Base-by-base conservation (phyloP, 345 rosid species). In the Salix brachista region DNA sequence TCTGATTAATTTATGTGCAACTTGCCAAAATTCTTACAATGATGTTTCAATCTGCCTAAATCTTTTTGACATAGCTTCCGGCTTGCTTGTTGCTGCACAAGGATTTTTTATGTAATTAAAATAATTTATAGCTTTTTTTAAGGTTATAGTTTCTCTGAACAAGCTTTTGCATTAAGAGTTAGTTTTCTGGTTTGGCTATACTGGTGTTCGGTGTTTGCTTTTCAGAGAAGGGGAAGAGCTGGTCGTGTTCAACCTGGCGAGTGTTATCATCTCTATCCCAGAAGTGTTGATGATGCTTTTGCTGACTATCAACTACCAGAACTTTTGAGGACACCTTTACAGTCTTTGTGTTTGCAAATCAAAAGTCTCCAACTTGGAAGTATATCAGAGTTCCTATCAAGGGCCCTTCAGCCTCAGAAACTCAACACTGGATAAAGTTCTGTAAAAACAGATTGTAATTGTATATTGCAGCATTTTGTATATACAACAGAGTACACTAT, bases 231-330 rank as follows among this genome's bases (percentile, higher is more conserved):
- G 80, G 99, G 99, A 83, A 90, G 99, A 88, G 99, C 99, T 73
- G 99, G 99, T 77, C 99, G 99, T 85, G 99, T 95, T 56, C 97
- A 90, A 82, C 87, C 98, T 39, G 99, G 99, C 69, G 99, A 90
- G 78, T 93, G 98, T 86, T 95, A 86, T 85, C 99, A 91, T 82
- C 99, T 95, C 69, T 95, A 95, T 89, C 99, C 99, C 34, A 87
- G 85, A 87, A 89, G 94, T 69, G 99, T 93, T 6, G 85, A 95
- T 80, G 99, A 95, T 67, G 87, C 92, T 66, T 93, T 95, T 81
- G 83, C 93, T 75, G 97, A 95, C 82, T 95, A 93, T 80, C 98
- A 95, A 83, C 85, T 89, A 75, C 99, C 98, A 25, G 99, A 95
- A 83, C 99, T 95, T 74, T 80, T 95, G 74, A 89, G 99, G 85